phyloP scores from a whole-genome alignment of 805 yeast species.

The Kuraishia capsulata region DNA sequence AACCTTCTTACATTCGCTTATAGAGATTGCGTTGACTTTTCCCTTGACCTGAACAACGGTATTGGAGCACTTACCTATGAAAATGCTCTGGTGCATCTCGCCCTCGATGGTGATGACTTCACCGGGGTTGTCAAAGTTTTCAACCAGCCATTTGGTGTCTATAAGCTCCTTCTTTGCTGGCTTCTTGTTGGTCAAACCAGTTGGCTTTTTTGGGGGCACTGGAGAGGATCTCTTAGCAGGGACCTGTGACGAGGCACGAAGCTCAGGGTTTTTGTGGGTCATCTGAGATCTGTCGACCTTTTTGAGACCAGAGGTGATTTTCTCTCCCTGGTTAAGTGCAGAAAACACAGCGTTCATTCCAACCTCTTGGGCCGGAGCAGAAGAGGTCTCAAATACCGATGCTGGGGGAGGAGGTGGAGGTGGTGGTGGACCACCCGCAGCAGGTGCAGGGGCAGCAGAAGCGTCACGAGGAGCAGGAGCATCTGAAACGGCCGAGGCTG shows the following conservation, averaged over 20 bases:
- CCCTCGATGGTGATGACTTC: constrained; percentile 66
- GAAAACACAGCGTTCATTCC: constrained; percentile 78
- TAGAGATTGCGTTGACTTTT: constrained; percentile 80
- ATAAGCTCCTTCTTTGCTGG: constrained; percentile 60
- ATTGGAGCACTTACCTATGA: constrained; percentile 72
- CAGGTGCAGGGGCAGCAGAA: constrained; percentile 28
- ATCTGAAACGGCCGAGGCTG: constrained; percentile 14
- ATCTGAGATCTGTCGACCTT: constrained; percentile 90
- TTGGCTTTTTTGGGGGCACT: constrained; percentile 78
- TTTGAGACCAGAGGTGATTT: constrained; percentile 75
- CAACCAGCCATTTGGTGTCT: constrained; percentile 86
- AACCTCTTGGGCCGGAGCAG: constrained; percentile 20
- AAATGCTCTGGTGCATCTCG: constrained; percentile 79
- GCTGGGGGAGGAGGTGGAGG: constrained; percentile 93
- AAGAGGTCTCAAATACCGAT: constrained; percentile 40
- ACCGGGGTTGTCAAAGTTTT: constrained; percentile 58
- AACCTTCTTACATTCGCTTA: constrained; percentile 61
- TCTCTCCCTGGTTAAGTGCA: constrained; percentile 81
- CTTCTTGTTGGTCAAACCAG: constrained; percentile 37
- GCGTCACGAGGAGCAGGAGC: no score
- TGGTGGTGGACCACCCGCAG: constrained; percentile 52
- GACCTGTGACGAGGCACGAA: constrained; percentile 51
- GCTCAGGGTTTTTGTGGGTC: constrained; percentile 86
- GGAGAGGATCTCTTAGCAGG: constrained; percentile 49
- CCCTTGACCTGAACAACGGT: constrained; percentile 79